Evolutionary conservation across 306 rosid species (phyloP).

Genomic region (Ochetophila trinervis): DNA sequence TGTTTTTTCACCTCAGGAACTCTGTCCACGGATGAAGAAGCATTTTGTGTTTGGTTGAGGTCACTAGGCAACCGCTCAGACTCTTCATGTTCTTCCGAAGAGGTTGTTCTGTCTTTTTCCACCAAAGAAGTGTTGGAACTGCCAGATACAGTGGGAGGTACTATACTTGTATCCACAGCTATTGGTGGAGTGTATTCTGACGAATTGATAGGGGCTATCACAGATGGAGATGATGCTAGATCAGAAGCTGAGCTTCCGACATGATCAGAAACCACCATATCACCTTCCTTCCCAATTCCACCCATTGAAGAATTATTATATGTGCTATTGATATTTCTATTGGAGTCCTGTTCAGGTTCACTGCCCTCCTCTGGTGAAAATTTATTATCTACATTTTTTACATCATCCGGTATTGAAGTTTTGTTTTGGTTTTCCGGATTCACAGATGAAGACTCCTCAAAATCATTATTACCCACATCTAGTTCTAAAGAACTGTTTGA

Average conservation of each 20-base stretch:
- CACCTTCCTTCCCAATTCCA: constrained; percentile 23
- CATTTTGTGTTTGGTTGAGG: constrained; percentile 10
- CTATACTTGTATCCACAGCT: constrained; percentile 22
- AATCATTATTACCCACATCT: constrained; percentile 21
- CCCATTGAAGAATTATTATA: constrained; percentile 20
- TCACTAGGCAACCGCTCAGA: constrained; percentile 32
- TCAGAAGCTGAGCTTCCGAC: constrained; percentile 23
- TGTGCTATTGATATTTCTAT: constrained; percentile 27
- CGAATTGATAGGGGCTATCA: constrained; percentile 27
- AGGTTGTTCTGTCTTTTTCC: constrained; percentile 24
- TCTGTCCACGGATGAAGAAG: constrained; percentile 31
- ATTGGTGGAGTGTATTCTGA: constrained; percentile 24
- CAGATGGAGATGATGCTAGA: constrained; percentile 32
- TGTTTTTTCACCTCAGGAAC: constrained; percentile 31
- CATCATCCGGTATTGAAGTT: constrained; percentile 21
- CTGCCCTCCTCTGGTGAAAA: constrained; percentile 19
- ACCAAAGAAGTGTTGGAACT: constrained; percentile 24
- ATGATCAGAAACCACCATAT: constrained; percentile 20
- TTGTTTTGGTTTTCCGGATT: constrained; percentile 26
- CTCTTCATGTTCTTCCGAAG: constrained; percentile 27
- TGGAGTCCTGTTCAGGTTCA: constrained; percentile 24
- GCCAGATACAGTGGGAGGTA: constrained; percentile 18
- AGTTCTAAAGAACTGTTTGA: constrained; percentile 31
- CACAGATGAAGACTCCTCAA: constrained; percentile 13
- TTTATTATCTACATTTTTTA: constrained; percentile 24